Percentiles rank a stretch among this genome's conserved stretches.
Conservation (phyloP, 202 grass and related monocot genomes). For the Carex arenaria region DNA sequence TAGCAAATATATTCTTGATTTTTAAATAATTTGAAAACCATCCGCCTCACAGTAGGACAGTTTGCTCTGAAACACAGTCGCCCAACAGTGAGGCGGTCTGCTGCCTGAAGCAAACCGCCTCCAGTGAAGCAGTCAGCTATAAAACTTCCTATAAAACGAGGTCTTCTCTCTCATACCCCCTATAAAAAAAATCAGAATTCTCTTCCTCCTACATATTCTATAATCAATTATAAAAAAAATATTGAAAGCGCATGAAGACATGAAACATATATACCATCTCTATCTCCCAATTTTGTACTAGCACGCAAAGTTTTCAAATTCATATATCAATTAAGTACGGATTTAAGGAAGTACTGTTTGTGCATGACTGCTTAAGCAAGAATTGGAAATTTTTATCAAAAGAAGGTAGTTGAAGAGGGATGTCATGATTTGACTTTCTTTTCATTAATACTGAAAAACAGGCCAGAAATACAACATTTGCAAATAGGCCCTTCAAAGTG, state of each 20-base stretch:
- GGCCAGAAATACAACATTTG: neutral
- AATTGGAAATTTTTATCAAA: neutral
- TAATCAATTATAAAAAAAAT: neutral
- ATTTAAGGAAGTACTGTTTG: neutral
- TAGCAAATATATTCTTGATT: too few species aligned
- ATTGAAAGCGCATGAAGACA: neutral
- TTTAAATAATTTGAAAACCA: too few species aligned
- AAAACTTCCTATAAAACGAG: too few species aligned
- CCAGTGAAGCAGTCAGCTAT: too few species aligned
- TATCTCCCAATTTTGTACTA: neutral
- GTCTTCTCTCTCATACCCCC: too few species aligned
- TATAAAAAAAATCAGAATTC: neutral
- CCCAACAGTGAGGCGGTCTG: too few species aligned
- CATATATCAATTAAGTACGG: conserved; percentile 5
- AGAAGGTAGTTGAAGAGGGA: neutral
- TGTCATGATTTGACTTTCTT: neutral
- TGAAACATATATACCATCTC: neutral
- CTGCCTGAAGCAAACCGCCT: too few species aligned
- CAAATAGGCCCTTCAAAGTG: neutral
- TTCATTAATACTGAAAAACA: neutral
- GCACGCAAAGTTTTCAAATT: conserved; percentile 2
- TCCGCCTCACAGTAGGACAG: too few species aligned
- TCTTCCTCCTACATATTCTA: neutral
- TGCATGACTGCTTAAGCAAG: conserved; percentile 22
- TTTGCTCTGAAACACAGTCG: too few species aligned